Evolutionary conservation across 2,329 filamentous ascomycete species (phyloP), one percentile per base, ranked within the genome.

Genomic region (Xylaria sp.): DNA sequence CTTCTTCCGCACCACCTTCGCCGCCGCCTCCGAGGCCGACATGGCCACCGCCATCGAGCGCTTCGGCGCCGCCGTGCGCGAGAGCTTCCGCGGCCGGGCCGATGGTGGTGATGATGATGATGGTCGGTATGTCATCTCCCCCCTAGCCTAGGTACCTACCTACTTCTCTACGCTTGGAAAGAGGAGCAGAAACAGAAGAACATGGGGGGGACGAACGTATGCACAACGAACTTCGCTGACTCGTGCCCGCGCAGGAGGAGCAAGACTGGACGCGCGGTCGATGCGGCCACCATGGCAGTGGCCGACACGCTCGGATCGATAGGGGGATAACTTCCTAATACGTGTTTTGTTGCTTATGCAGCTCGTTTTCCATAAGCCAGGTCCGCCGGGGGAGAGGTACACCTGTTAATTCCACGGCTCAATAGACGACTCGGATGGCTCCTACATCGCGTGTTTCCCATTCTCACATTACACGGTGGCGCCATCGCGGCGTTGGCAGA

Each of bases 1-100:
- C 72, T 97, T 91, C 76, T 95, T 97, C 79, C 84, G 94, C 48
- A 86, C 90, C 3, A 99, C 93, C 0, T 99, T 89, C 76, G 92
- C 93, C 0, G 87, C 92, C 37, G 92, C 92, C 2, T 86, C 83
- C 11, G 79, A 82, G 13, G 82, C 86, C 50, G 83, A 86, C 62
- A 92, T 93, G 79, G 78, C 78, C 2, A 82, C 86, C 66, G 90
- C 89, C 1, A 91, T 92, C 52, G 78, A 79, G 58, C 78, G 93
- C 54, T 88, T 99, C 63, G 91, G 91, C 0, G 79, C 82, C 52
- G 90, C 91, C 7, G 77, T 97, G 39, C 81, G 84, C 61, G 80
- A 78, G 60, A 82, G 77, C 53, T 85, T 80, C 61, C 29, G 29
- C 4, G 70, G 71, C 7, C 42, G 49, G n/a, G n/a, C n/a, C n/a